phyloP scores from a whole-genome alignment of 345 rosid genomes.

The Eucalyptus marginata region DNA sequence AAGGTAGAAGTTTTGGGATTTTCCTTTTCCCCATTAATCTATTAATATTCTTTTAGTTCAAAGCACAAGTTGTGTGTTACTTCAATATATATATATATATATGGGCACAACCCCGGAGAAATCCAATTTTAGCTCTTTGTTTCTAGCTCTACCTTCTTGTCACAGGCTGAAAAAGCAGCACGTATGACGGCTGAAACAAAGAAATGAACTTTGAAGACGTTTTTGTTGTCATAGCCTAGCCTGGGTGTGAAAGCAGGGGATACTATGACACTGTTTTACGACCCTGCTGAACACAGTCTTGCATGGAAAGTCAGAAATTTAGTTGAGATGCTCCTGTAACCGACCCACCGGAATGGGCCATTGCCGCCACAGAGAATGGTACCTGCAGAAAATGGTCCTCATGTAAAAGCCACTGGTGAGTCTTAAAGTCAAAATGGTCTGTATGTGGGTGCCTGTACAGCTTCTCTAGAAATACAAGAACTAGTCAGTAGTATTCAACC shows the following conservation, averaged over 20 bases:
- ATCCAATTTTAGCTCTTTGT: background rate
- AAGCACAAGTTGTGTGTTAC: too few relatives aligned
- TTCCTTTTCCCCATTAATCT: too few relatives aligned
- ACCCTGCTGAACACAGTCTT: conserved; percentile 64
- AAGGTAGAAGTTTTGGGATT: too few relatives aligned
- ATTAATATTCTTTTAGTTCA: too few relatives aligned
- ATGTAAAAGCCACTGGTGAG: conserved; percentile 55
- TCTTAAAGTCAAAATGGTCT: background rate
- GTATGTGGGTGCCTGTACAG: background rate
- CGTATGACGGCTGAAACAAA: conserved; percentile 63
- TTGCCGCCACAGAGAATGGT: conserved; percentile 79
- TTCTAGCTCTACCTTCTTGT: background rate
- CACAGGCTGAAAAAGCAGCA: conserved; percentile 57
- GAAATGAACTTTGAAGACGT: conserved; percentile 56
- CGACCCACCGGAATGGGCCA: conserved; percentile 68
- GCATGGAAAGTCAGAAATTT: conserved; percentile 75
- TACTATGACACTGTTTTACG: conserved; percentile 41
- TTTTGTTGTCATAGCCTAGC: conserved; percentile 67
- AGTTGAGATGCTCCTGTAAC: conserved; percentile 89
- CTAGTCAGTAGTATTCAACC: background rate
- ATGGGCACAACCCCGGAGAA: background rate
- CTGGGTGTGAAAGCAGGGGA: conserved; percentile 73
- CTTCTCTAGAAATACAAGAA: background rate
- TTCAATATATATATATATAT: too few relatives aligned
- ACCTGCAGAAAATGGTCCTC: conserved; percentile 39